Evolutionary conservation across 768 basidiomycete genomes (phyloP).

Genomic region (Gautieria morchelliformis): DNA sequence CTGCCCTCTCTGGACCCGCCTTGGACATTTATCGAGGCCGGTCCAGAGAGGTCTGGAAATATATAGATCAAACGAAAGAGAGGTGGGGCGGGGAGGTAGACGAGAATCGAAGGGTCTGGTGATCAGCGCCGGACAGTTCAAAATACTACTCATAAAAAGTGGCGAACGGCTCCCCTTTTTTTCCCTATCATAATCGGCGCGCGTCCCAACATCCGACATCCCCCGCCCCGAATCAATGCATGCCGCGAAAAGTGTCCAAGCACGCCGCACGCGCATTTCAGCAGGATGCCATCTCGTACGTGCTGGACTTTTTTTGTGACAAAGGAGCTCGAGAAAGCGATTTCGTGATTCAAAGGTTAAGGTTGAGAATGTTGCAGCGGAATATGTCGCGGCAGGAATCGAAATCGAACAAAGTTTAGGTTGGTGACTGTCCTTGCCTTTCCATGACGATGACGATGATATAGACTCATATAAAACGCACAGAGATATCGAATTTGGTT

Average conservation of each 20-base stretch:
- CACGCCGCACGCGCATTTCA: neutral
- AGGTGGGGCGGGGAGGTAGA: no score
- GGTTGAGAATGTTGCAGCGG: conserved; percentile 34
- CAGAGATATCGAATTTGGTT: conserved; percentile 49
- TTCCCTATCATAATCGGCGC: no score
- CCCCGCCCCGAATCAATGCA: no score
- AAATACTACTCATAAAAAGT: no score
- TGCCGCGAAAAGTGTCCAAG: neutral
- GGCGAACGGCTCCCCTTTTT: no score
- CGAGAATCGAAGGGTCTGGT: no score
- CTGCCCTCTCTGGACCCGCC: no score
- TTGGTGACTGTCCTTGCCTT: conserved; percentile 17
- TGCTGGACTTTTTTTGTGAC: conserved; percentile 38
- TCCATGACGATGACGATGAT: neutral
- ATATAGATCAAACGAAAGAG: no score
- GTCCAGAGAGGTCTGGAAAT: no score
- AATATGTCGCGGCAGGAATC: conserved; percentile 38
- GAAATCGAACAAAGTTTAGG: conserved; percentile 48
- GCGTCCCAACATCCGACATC: no score
- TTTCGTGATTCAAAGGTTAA: conserved; percentile 33
- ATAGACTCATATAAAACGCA: neutral
- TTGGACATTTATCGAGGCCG: no score
- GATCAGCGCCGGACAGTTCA: no score
- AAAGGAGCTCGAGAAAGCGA: conserved; percentile 31
- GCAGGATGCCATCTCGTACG: conserved; percentile 6